Conservation (phyloP, 768 basidiomycete species). For the Kwoniella heveanensis region DNA sequence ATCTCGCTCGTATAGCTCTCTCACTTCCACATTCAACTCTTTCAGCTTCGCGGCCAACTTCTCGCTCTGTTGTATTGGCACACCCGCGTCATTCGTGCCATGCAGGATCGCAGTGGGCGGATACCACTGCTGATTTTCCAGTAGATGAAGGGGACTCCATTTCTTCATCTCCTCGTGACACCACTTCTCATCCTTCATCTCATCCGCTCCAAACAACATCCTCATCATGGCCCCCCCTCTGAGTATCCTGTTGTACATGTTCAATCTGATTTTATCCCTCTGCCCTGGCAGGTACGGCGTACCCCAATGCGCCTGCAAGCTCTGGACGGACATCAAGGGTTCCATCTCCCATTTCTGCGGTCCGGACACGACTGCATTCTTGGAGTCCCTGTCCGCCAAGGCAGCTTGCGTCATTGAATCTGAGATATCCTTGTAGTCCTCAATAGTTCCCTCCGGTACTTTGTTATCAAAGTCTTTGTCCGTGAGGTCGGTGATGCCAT, state of each 20-base stretch:
- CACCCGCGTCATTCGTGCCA: slow-evolving; percentile 18
- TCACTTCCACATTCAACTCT: slow-evolving; percentile 3
- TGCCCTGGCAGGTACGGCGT: slow-evolving; percentile 4
- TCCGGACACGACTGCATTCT: slow-evolving; percentile 14
- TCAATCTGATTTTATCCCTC: slow-evolving; percentile 13
- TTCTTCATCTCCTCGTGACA: slow-evolving; percentile 1
- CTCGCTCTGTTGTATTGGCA: slow-evolving; percentile 22
- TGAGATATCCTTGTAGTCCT: neutral
- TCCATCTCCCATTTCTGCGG: slow-evolving; percentile 18
- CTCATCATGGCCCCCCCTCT: neutral
- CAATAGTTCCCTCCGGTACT: neutral
- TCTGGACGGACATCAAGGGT: slow-evolving; percentile 6
- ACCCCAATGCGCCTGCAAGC: slow-evolving; percentile 18
- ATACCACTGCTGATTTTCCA: slow-evolving; percentile 15
- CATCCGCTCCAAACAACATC: slow-evolving; percentile 13
- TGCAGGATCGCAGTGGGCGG: slow-evolving; percentile 25
- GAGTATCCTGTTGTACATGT: slow-evolving; percentile 9
- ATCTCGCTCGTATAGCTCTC: slow-evolving; percentile 2
- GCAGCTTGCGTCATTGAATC: neutral
- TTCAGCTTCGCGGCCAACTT: slow-evolving; percentile 10
- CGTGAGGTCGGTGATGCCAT: slow-evolving; percentile 24
- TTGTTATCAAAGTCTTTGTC: slow-evolving; percentile 14
- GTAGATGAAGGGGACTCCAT: slow-evolving; percentile 7
- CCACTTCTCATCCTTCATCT: neutral
- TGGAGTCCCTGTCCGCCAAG: slow-evolving; percentile 8